These are phyloP conservation scores for Trichoderma sp. DNA, from an alignment of 2,329 filamentous ascomycete species.

Conservation along the genomic window DNA sequence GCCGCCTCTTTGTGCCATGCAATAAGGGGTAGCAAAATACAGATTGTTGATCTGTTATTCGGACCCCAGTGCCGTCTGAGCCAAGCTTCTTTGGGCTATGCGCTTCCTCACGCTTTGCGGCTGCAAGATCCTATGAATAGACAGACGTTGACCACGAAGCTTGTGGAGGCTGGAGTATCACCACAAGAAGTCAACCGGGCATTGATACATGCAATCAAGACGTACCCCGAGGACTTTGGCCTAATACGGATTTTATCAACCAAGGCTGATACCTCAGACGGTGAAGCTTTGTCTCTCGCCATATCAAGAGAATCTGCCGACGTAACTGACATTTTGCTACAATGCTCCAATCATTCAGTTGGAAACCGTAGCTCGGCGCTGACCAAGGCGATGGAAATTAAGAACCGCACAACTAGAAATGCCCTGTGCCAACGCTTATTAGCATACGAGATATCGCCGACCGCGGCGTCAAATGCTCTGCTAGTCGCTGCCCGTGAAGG, in stretches of 20 bases:
- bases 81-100: constrained; percentile 47
- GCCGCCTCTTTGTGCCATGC: constrained; percentile 54
- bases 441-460: constrained; percentile 46
- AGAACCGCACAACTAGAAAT: constrained; percentile 43
- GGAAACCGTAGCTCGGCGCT: constrained; percentile 45
- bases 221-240: constrained; percentile 50
- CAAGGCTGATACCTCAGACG: constrained; percentile 52
- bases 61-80: constrained; percentile 38
- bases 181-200: constrained; percentile 52
- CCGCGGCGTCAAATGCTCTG: constrained; percentile 51
- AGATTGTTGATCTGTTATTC: constrained; percentile 53
- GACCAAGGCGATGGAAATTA: constrained; percentile 44
- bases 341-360: constrained; percentile 37
- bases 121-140: constrained; percentile 54
- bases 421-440: constrained; percentile 49
- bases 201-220: constrained; percentile 51
- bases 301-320: constrained; percentile 48
- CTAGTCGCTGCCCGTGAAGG: constrained; percentile 54
- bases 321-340: constrained; percentile 50
- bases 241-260: constrained; percentile 48
- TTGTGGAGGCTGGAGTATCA: constrained; percentile 52
- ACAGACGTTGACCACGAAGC: constrained; percentile 50
- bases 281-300: constrained; percentile 49
- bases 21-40: constrained; percentile 47
- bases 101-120: constrained; percentile 55